Percentiles rank a stretch among this genome's conserved stretches.
phyloP scores from a whole-genome alignment of 2,329 filamentous ascomycete genomes.

The Cryphonectria naterciae region DNA sequence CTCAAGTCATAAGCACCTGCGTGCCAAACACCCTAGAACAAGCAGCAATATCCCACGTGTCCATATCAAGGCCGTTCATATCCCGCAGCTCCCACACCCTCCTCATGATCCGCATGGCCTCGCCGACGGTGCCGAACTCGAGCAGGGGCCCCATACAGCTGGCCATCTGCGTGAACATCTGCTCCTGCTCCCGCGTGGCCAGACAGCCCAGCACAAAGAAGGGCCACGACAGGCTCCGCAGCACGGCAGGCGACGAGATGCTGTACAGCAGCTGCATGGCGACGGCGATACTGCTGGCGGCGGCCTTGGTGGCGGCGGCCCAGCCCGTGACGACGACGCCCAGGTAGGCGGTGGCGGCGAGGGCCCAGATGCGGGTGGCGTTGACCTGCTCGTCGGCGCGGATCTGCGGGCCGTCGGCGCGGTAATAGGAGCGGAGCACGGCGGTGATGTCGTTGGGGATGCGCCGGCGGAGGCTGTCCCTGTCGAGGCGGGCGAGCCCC shows the following conservation, averaged over 20 bases:
- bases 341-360: constrained; percentile 35
- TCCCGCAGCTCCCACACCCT: constrained; percentile 33
- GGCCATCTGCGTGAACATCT: constrained; percentile 33
- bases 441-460: constrained; percentile 28
- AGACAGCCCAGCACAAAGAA: constrained; percentile 38
- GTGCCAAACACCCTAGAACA: constrained; percentile 34
- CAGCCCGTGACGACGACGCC: constrained; percentile 34
- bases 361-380: constrained; percentile 37
- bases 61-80: constrained; percentile 26
- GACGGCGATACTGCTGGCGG: constrained; percentile 31
- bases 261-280: constrained; percentile 32
- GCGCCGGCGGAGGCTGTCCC: constrained; percentile 30
- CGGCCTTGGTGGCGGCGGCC: constrained; percentile 32
- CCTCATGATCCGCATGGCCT: constrained; percentile 33
- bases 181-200: constrained; percentile 31
- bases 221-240: constrained; percentile 37
- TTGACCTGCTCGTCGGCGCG: constrained; percentile 29
- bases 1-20: constrained; percentile 21
- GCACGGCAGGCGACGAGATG: constrained; percentile 31
- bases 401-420: constrained; percentile 21
- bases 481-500: constrained; percentile 27
- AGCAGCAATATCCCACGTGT: constrained; percentile 34
- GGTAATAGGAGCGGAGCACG: constrained; percentile 24
- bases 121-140: constrained; percentile 35
- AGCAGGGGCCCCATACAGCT: constrained; percentile 33